Conservation (phyloP, 345 rosid species). For the Gossypium arboreum region DNA sequence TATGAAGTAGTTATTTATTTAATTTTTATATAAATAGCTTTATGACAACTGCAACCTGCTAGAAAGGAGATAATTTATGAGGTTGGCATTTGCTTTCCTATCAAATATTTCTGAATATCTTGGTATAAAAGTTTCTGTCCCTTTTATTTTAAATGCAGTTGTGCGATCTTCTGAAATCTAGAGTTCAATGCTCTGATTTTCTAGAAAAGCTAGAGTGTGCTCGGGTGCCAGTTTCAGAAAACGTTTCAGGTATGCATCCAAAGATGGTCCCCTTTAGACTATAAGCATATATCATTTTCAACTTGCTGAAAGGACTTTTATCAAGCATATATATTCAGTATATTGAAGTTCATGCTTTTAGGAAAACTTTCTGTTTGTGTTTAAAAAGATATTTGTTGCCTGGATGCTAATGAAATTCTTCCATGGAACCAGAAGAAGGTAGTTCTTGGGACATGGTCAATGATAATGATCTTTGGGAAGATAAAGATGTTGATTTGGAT, state of each 20-base stretch:
- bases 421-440: constrained; percentile 54
- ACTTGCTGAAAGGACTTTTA: neutral
- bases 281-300: neutral
- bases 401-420: constrained; percentile 18
- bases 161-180: constrained; percentile 75
- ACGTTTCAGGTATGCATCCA: constrained; percentile 35
- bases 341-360: constrained; percentile 8
- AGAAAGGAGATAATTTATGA: neutral
- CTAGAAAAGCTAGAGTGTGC: constrained; percentile 68
- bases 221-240: constrained; percentile 45
- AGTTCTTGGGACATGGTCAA: constrained; percentile 81
- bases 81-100: neutral
- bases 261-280: neutral
- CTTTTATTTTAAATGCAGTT: constrained; percentile 45
- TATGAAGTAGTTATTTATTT: neutral
- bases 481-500: constrained; percentile 37
- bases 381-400: neutral
- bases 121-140: neutral
- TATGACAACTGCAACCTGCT: neutral
- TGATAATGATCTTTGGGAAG: constrained; percentile 73
- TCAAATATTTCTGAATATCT: constrained; percentile 4
- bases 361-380: neutral
- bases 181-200: constrained; percentile 71
- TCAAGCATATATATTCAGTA: neutral
- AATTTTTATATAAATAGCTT: neutral